Evolutionary conservation across 2,329 filamentous ascomycete genomes (phyloP), one percentile per base, ranked within the genome.

Genomic region (Ophiostoma angusticollis): DNA sequence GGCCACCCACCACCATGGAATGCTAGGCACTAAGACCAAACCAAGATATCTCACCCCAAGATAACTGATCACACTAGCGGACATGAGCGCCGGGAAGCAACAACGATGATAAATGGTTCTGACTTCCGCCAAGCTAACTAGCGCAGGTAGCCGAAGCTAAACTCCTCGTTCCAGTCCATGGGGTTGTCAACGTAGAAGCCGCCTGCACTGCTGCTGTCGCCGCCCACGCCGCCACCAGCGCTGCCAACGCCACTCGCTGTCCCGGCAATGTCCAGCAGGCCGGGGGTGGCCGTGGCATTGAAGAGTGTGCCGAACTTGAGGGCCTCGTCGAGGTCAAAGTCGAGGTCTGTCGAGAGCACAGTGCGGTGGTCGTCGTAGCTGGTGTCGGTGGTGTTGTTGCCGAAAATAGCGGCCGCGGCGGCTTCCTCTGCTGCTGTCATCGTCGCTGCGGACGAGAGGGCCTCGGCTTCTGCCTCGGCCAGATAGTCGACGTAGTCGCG

Each of bases 111-210:
- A n/a, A n/a, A n/a, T n/a, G n/a, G n/a, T n/a, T n/a, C n/a, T n/a
- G n/a, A n/a, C n/a, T n/a, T n/a, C n/a, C n/a, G n/a, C n/a, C n/a
- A n/a, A n/a, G n/a, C n/a, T n/a, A n/a, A n/a, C n/a, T n/a, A n/a
- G n/a, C n/a, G n/a, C n/a, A n/a, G n/a, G n/a, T n/a, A 24, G 14
- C 31, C 37, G 18, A 39, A 34, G 18, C 31, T 29, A 17, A 39
- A 39, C 31, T 39, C 37, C 13, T 27, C 31, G 24, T 39, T 29
- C 37, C 37, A 39, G 31, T 39, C 37, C 37, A 39, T 39, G 24
- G 37, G 14, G n/a, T n/a, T n/a, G n/a, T n/a, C n/a, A 16, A 38
- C 17, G 17, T 27, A 32, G n/a, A 37, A 30, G 5, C 35, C 17
- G 19, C 8, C 6, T 13, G 5, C 9, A 14, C 13, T 36, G 24